phyloP scores from a whole-genome alignment of 2,329 filamentous ascomycete genomes.

The Fusarium brachygibbosum region DNA sequence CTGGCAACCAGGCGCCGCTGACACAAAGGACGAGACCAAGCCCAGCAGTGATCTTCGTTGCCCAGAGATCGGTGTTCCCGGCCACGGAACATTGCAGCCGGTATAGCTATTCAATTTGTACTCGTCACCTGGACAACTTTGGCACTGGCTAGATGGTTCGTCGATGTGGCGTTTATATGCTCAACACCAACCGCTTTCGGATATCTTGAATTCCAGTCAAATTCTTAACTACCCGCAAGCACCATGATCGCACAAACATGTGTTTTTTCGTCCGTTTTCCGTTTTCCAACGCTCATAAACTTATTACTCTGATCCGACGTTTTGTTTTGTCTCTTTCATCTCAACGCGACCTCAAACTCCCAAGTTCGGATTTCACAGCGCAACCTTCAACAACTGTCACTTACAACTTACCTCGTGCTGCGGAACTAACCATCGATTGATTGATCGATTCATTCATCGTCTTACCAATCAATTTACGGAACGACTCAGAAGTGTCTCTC shows the following conservation, averaged over 20 bases:
- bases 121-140: slow-evolving; percentile 45
- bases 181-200: slow-evolving; percentile 47
- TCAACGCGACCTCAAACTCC: slow-evolving; percentile 1
- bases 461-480: slow-evolving; percentile 38
- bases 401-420: slow-evolving; percentile 34
- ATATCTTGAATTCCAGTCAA: slow-evolving; percentile 45
- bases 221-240: slow-evolving; percentile 41
- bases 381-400: slow-evolving; percentile 11
- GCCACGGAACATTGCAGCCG: slow-evolving; percentile 23
- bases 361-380: slow-evolving; percentile 10
- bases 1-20: slow-evolving; percentile 42
- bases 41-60: slow-evolving; percentile 37
- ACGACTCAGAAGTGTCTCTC: slow-evolving; percentile 38
- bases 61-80: slow-evolving; percentile 43
- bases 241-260: slow-evolving; percentile 21
- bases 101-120: slow-evolving; percentile 34
- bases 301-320: background rate
- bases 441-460: slow-evolving; percentile 40
- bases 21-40: slow-evolving; percentile 39
- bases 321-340: background rate
- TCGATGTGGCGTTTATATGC: slow-evolving; percentile 40
- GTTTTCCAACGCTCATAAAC: slow-evolving; percentile 6
- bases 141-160: slow-evolving; percentile 26
- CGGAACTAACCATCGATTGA: slow-evolving; percentile 32
- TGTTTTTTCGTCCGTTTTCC: slow-evolving; percentile 21